Conservation (phyloP, 345 rosid species). For the Moricandia arvensis region DNA sequence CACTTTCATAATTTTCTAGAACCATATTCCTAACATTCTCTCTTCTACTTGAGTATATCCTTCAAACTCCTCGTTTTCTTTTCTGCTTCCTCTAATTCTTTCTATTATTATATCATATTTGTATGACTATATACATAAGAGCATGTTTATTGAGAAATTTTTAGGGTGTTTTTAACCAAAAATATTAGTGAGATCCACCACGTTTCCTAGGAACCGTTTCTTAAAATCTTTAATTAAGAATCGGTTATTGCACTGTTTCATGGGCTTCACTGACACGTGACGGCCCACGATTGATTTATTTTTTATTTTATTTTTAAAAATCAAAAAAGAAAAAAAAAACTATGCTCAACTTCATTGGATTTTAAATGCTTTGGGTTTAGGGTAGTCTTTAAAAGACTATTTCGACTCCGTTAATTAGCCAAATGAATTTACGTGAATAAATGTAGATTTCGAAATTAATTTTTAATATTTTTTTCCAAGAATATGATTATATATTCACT, state of each 20-base stretch:
- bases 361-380: neutral
- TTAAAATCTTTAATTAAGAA: no score
- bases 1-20: neutral
- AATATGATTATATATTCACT: neutral
- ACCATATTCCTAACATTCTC: slow-evolving; percentile 21
- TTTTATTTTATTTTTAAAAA: no score
- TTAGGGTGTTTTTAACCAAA: no score
- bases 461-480: neutral
- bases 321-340: no score
- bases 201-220: no score
- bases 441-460: neutral
- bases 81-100: slow-evolving; percentile 19
- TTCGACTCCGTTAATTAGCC: neutral
- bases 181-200: no score
- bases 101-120: neutral
- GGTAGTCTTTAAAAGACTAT: neutral
- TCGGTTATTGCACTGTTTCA: no score
- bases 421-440: neutral
- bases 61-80: slow-evolving; percentile 17
- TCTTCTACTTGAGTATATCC: neutral
- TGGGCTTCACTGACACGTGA: no score
- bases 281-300: no score
- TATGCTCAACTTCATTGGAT: neutral
- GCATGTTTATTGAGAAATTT: no score
- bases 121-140: slow-evolving; percentile 3